These are phyloP conservation scores for Amanita rimosa DNA, from an alignment of 768 basidiomycete species.

Conservation along the genomic window DNA sequence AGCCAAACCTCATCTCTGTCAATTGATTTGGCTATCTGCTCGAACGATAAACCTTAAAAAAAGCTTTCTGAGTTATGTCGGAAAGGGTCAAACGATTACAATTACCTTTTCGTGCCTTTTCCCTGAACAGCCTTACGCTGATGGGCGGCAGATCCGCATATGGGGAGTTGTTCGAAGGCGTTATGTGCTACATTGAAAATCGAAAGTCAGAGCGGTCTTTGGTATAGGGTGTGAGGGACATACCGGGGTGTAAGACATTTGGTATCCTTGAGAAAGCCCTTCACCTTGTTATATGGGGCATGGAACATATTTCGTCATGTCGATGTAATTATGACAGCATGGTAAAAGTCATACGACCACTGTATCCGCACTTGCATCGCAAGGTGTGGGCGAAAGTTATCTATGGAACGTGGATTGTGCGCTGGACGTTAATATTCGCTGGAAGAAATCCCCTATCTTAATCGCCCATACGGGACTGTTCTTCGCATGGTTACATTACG, in stretches of 20 bases:
- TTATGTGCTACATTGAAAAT: constrained; percentile 17
- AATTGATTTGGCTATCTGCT: constrained; percentile 51
- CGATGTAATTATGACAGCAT: no score
- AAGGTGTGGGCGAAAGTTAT: no score
- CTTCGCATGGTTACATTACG: neutral
- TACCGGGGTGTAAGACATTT: constrained; percentile 14
- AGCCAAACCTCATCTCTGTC: constrained; percentile 75
- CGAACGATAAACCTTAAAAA: constrained; percentile 65
- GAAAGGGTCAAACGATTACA: neutral
- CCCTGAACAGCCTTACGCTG: constrained; percentile 41
- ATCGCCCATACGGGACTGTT: neutral
- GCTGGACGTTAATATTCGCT: no score
- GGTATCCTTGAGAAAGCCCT: no score
- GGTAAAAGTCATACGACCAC: no score
- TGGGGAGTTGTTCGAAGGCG: constrained; percentile 31
- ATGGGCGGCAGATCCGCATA: constrained; percentile 43
- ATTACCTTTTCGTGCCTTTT: constrained; percentile 55
- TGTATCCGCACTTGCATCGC: no score
- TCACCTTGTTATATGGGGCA: neutral
- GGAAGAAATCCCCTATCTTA: no score
- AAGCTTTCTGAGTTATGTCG: neutral
- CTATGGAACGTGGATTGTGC: no score
- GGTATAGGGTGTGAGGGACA: constrained; percentile 10
- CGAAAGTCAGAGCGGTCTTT: no score
- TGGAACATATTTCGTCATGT: neutral